These are phyloP conservation scores for Neurospora intermedia DNA, from an alignment of 495 filamentous ascomycete species.

Conservation along the genomic window DNA sequence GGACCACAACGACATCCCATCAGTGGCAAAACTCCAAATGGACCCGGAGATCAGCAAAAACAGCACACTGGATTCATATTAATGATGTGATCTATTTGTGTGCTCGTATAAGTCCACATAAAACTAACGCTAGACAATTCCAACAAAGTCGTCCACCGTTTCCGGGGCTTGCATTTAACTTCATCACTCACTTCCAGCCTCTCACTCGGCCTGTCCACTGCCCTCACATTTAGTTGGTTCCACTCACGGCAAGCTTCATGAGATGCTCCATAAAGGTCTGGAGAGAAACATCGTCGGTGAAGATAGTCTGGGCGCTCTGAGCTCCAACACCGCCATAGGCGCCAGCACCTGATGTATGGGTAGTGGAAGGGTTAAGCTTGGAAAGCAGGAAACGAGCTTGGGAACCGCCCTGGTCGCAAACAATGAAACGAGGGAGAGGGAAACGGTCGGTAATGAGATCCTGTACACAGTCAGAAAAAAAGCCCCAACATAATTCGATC, in stretches of 20 bases:
- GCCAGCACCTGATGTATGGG: conserved; percentile 73
- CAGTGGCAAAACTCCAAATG: background rate
- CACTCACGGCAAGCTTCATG: conserved; percentile 75
- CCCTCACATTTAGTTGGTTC: conserved; percentile 37
- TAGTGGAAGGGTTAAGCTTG: conserved; percentile 96
- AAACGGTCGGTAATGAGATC: conserved; percentile 97
- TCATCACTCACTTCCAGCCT: background rate
- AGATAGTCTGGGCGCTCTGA: conserved; percentile 94
- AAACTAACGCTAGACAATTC: conserved; percentile 18
- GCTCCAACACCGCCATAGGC: conserved; percentile 77
- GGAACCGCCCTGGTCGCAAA: conserved; percentile 95
- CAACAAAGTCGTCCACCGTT: conserved; percentile 3
- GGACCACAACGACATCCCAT: background rate
- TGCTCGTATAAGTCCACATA: conserved; percentile 9
- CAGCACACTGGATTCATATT: background rate
- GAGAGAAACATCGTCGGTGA: conserved; percentile 96
- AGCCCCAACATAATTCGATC: background rate
- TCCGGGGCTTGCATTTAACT: background rate
- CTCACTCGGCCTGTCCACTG: background rate
- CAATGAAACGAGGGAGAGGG: conserved; percentile 94
- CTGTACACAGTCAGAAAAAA: conserved; percentile 33
- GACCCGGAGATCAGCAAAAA: background rate
- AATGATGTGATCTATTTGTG: conserved; percentile 3
- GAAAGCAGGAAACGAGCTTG: conserved; percentile 96
- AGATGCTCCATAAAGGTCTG: conserved; percentile 99